A percentile compares a stretch with the other conserved stretches of the same genome.
Conservation (phyloP, 768 basidiomycete species). For the Nidula microcarpa region DNA sequence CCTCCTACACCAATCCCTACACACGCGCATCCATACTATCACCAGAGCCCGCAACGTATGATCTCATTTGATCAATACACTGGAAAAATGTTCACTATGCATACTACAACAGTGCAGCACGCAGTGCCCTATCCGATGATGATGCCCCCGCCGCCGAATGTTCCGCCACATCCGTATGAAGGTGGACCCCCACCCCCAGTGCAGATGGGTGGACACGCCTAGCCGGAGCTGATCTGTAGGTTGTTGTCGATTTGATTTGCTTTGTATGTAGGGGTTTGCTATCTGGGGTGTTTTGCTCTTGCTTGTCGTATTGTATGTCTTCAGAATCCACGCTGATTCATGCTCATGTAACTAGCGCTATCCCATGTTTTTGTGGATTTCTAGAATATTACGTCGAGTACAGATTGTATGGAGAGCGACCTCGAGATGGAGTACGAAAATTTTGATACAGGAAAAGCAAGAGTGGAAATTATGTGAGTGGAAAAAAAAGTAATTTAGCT, state of each 20-base stretch:
- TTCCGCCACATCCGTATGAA: conserved; percentile 73
- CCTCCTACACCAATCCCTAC: conserved; percentile 88
- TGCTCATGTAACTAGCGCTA: conserved; percentile 7
- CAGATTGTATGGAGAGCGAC: conserved; percentile 4
- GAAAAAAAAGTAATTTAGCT: conserved; percentile 6
- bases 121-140: conserved; percentile 90
- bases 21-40: conserved; percentile 85
- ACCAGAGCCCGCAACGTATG: conserved; percentile 85
- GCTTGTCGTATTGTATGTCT: neutral
- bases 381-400: conserved; percentile 28
- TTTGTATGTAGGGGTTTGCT: conserved; percentile 3
- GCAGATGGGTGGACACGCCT: conserved; percentile 77
- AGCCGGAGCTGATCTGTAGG: conserved; percentile 16
- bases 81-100: conserved; percentile 24
- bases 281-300: neutral
- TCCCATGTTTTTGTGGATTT: conserved; percentile 31
- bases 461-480: conserved; percentile 1
- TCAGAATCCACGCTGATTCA: neutral
- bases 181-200: conserved; percentile 65
- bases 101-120: conserved; percentile 62
- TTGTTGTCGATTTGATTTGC: neutral
- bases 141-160: conserved; percentile 78
- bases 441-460: neutral
- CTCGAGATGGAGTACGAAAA: neutral
- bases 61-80: conserved; percentile 13